A percentile compares a stretch with the other conserved stretches of the same genome.
Evolutionary conservation across 257 asterid species (phyloP).

Genomic region (Craterostigma plantagineum): DNA sequence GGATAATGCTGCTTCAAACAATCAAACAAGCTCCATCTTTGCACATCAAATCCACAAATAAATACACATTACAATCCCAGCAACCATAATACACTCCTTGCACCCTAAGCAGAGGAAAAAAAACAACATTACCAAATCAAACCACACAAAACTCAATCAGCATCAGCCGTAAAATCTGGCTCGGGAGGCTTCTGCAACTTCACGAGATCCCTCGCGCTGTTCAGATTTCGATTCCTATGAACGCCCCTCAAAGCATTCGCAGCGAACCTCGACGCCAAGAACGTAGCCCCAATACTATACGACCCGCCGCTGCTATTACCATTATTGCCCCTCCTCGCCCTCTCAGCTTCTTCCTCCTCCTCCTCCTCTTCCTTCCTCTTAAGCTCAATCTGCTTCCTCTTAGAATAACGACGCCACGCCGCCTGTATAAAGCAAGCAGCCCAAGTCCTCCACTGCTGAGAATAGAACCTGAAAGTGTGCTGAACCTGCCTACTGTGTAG

Average conservation of each 20-base stretch:
- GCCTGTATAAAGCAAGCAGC: constrained; percentile 88
- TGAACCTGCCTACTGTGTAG: constrained; percentile 79
- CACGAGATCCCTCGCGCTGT: constrained; percentile 46
- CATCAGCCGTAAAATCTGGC: constrained; percentile 63
- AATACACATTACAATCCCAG: too few species aligned
- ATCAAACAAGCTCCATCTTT: too few species aligned
- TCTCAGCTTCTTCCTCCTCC: constrained; percentile 16
- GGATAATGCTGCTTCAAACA: too few species aligned
- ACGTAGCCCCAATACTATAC: constrained; percentile 44
- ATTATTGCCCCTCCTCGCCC: not conserved
- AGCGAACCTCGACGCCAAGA: constrained; percentile 51
- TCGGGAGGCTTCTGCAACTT: constrained; percentile 62
- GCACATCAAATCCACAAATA: too few species aligned
- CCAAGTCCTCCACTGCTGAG: constrained; percentile 95
- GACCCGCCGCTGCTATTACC: constrained; percentile 23
- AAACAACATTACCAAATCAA: too few species aligned
- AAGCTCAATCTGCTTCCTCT: constrained; percentile 50
- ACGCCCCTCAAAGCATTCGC: constrained; percentile 54
- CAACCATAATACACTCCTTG: too few species aligned
- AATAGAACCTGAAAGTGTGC: constrained; percentile 72
- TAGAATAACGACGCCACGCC: constrained; percentile 52
- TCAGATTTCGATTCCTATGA: constrained; percentile 51
- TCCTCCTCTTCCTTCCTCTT: constrained; percentile 50
- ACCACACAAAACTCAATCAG: constrained; percentile 16
- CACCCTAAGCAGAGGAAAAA: too few species aligned